Evolutionary conservation across 2,329 filamentous ascomycete genomes (phyloP).

Genomic region (Aspergillus arachidicola): DNA sequence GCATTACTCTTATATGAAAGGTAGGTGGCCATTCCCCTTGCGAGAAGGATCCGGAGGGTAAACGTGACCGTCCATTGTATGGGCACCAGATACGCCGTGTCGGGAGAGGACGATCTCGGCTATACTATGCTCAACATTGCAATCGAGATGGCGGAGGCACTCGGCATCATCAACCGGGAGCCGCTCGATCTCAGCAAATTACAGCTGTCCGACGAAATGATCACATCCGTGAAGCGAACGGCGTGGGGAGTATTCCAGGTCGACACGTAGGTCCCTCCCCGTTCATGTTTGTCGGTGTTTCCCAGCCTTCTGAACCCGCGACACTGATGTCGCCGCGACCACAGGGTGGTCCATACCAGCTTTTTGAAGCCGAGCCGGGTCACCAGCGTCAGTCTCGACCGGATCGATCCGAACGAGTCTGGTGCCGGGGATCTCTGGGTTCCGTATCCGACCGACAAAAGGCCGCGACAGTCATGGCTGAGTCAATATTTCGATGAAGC

Average conservation of each 20-base stretch:
- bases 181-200: conserved; percentile 14
- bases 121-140: conserved; percentile 33
- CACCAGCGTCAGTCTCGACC: conserved; percentile 16
- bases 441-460: conserved; percentile 17
- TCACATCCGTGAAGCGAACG: conserved; percentile 24
- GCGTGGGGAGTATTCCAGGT: conserved; percentile 31
- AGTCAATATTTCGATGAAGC: conserved; percentile 25
- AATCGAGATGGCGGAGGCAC: conserved; percentile 26
- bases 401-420: conserved; percentile 11
- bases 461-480: conserved; percentile 14
- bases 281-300: neutral
- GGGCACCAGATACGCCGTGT: conserved; percentile 28
- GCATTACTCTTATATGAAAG: conserved; percentile 31
- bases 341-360: conserved; percentile 24
- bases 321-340: neutral
- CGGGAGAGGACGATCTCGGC: conserved; percentile 28
- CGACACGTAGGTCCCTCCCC: conserved; percentile 25
- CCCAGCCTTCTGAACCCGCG: neutral
- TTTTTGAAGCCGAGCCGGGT: conserved; percentile 23
- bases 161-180: conserved; percentile 25
- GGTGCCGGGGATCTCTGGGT: conserved; percentile 14
- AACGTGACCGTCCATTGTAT: neutral
- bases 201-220: conserved; percentile 26
- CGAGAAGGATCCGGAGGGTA: neutral
- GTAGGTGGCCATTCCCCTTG: conserved; percentile 7